These are phyloP conservation scores for Colletotrichum higginsianum DNA, from an alignment of 2,329 filamentous ascomycete species.

Conservation along the genomic window DNA sequence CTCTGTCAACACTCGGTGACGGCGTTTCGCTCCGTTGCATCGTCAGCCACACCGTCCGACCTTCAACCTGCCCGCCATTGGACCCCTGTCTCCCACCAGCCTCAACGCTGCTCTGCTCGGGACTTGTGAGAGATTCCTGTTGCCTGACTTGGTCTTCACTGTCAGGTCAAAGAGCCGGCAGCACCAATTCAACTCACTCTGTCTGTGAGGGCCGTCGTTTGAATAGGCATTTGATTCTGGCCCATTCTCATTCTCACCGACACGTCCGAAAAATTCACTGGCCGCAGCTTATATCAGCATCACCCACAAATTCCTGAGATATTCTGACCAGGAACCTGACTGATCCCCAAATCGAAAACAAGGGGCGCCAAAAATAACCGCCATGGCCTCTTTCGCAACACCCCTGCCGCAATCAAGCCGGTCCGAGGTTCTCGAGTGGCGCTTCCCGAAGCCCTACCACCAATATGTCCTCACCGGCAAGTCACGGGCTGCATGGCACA, in stretches of 20 bases:
- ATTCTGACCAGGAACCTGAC: background rate
- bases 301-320: too few species aligned
- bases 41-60: slow-evolving; percentile 26
- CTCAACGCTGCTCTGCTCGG: background rate
- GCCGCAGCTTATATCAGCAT: too few species aligned
- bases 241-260: background rate
- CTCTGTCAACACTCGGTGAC: slow-evolving; percentile 10
- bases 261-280: background rate
- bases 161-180: background rate
- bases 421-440: slow-evolving; percentile 63
- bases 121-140: background rate
- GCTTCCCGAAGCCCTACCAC: slow-evolving; percentile 59
- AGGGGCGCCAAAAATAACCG: background rate
- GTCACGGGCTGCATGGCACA: slow-evolving; percentile 67
- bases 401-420: slow-evolving; percentile 60
- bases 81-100: background rate
- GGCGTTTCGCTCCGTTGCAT: background rate
- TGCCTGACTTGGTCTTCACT: background rate
- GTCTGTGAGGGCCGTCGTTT: background rate
- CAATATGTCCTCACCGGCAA: slow-evolving; percentile 61
- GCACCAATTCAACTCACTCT: background rate
- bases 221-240: background rate
- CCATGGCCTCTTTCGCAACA: slow-evolving; percentile 54
- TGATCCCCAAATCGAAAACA: background rate
- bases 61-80: background rate